Conservation (phyloP, 768 basidiomycete species). For the Collybia nuda region DNA sequence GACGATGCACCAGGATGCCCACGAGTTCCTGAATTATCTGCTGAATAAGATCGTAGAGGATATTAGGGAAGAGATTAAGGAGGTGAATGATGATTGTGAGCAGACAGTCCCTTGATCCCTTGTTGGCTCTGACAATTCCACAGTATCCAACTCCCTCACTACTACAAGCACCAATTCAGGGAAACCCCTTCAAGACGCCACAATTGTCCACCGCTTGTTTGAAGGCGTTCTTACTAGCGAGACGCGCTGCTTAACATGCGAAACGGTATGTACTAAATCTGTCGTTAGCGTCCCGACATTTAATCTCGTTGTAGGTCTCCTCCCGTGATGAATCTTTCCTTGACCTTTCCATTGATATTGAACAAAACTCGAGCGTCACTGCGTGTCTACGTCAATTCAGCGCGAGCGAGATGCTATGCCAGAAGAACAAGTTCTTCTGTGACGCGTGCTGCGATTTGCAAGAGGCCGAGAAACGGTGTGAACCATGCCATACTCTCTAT, state of each 20-base stretch:
- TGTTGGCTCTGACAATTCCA: conserved; percentile 51
- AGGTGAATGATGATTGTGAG: conserved; percentile 67
- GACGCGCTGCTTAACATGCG: conserved; percentile 96
- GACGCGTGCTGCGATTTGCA: conserved; percentile 96
- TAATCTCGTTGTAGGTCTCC: conserved; percentile 57
- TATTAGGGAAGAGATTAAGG: conserved; percentile 71
- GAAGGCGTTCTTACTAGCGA: conserved; percentile 95
- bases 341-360: conserved; percentile 98
- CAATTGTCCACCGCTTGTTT: conserved; percentile 90
- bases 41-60: conserved; percentile 94
- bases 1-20: conserved; percentile 96
- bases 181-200: conserved; percentile 49
- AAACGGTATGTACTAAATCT: conserved; percentile 66
- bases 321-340: conserved; percentile 96
- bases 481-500: conserved; percentile 10
- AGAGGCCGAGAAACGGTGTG: conserved; percentile 95
- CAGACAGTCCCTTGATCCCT: conserved; percentile 15
- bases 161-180: conserved; percentile 45
- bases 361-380: conserved; percentile 95
- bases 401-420: conserved; percentile 97
- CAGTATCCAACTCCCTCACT: conserved; percentile 39
- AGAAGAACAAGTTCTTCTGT: conserved; percentile 98
- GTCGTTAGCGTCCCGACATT: conserved; percentile 5
- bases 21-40: conserved; percentile 95
- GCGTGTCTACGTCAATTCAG: conserved; percentile 96